phyloP scores from a whole-genome alignment of 768 basidiomycete genomes.

The Pulveroboletus sp. region DNA sequence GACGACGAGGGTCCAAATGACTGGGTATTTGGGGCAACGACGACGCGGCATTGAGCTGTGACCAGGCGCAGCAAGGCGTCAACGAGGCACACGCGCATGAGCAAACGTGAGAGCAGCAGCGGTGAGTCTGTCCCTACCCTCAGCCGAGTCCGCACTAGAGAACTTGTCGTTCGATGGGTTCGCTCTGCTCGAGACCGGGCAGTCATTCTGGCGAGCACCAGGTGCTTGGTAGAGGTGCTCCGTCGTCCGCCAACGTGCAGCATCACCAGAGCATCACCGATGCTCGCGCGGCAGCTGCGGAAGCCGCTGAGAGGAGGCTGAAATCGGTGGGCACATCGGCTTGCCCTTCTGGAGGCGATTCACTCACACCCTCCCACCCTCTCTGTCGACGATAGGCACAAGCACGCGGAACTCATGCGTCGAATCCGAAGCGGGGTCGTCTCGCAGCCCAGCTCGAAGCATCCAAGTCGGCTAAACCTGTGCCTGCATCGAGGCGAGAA shows the following conservation, averaged over 20 bases:
- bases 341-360: slow-evolving; percentile 18
- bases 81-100: slow-evolving; percentile 17
- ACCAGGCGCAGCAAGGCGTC: slow-evolving; percentile 8
- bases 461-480: slow-evolving; percentile 33
- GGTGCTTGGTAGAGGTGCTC: slow-evolving; percentile 39
- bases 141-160: neutral
- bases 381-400: slow-evolving; percentile 30
- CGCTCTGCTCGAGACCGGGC: slow-evolving; percentile 50
- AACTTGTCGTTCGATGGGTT: slow-evolving; percentile 41
- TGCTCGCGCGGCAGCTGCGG: slow-evolving; percentile 53
- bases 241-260: slow-evolving; percentile 20
- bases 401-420: slow-evolving; percentile 38
- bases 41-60: neutral
- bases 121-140: neutral
- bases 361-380: slow-evolving; percentile 16
- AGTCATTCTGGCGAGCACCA: slow-evolving; percentile 43
- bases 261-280: slow-evolving; percentile 31
- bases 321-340: slow-evolving; percentile 43
- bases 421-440: slow-evolving; percentile 43
- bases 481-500: slow-evolving; percentile 37
- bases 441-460: slow-evolving; percentile 41
- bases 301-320: slow-evolving; percentile 57
- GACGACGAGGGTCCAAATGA: neutral
- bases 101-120: slow-evolving; percentile 15
- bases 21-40: neutral